Conservation (phyloP, 164 flowering plant genomes). For the Macadamia integrifolia region DNA sequence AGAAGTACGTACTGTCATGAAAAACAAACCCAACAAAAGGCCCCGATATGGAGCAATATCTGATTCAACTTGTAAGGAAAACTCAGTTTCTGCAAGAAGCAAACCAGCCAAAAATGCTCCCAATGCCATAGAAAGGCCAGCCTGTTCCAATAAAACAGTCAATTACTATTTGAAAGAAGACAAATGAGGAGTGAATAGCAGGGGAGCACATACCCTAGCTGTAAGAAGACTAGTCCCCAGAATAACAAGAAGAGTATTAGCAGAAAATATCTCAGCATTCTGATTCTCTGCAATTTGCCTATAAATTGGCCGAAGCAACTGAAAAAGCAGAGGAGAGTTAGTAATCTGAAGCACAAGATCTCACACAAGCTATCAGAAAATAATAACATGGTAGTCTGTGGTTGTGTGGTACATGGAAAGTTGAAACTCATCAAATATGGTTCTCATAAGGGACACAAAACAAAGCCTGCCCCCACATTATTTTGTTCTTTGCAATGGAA, state of each 20-base stretch:
- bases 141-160: slow-evolving; percentile 38
- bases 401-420: background rate
- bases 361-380: background rate
- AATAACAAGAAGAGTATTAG: slow-evolving; percentile 93
- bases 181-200: slow-evolving; percentile 7
- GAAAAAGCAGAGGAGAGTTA: slow-evolving; percentile 17
- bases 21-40: slow-evolving; percentile 93
- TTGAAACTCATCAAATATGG: background rate
- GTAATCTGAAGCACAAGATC: background rate
- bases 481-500: background rate
- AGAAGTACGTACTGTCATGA: slow-evolving; percentile 80
- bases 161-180: slow-evolving; percentile 2
- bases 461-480: background rate
- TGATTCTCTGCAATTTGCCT: slow-evolving; percentile 97
- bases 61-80: slow-evolving; percentile 96
- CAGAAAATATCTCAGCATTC: slow-evolving; percentile 99
- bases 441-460: background rate
- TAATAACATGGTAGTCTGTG: background rate
- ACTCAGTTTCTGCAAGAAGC: slow-evolving; percentile 99
- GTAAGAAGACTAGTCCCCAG: slow-evolving; percentile 97
- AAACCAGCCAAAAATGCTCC: slow-evolving; percentile 99
- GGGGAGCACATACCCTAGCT: slow-evolving; percentile 66
- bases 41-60: slow-evolving; percentile 99
- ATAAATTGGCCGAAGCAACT: slow-evolving; percentile 98
- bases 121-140: slow-evolving; percentile 99